phyloP scores from a whole-genome alignment of 2,329 filamentous ascomycete species.

The Bipolaris cookei region DNA sequence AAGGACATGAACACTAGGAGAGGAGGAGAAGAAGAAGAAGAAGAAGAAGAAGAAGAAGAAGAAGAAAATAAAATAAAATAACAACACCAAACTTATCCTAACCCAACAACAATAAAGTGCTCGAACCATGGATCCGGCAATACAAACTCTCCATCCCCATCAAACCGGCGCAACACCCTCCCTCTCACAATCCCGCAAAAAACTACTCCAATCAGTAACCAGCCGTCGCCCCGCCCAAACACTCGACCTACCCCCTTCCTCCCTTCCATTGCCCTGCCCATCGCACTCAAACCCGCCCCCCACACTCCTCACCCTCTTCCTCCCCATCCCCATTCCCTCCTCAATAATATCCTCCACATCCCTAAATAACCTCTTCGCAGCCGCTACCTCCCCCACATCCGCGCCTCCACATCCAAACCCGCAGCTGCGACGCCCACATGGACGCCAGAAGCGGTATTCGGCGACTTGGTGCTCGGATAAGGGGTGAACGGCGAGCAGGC shows the following conservation, averaged over 20 bases:
- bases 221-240: conserved; percentile 21
- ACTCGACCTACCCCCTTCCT: conserved; percentile 3
- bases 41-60: not conserved
- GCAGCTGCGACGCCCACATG: conserved; percentile 39
- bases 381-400: conserved; percentile 36
- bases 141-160: too few species aligned
- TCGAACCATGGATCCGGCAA: too few species aligned
- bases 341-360: conserved; percentile 25
- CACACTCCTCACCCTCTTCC: not conserved
- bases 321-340: too few species aligned
- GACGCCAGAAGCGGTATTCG: conserved; percentile 48
- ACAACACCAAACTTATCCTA: not conserved
- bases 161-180: conserved; percentile 28
- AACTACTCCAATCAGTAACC: conserved; percentile 22
- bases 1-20: not conserved
- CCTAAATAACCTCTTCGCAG: conserved; percentile 42
- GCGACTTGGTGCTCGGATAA: conserved; percentile 44
- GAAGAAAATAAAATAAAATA: not conserved
- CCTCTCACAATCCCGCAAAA: conserved; percentile 25
- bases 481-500: conserved; percentile 39
- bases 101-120: not conserved
- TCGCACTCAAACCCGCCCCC: not conserved
- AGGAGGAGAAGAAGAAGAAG: not conserved
- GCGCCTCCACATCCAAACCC: conserved; percentile 42
- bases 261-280: not conserved